Percentiles rank a stretch among this genome's conserved stretches.
These are phyloP conservation scores for Pascua guehoae DNA, from an alignment of 1,284 basidiomycete species.

Conservation along the genomic window DNA sequence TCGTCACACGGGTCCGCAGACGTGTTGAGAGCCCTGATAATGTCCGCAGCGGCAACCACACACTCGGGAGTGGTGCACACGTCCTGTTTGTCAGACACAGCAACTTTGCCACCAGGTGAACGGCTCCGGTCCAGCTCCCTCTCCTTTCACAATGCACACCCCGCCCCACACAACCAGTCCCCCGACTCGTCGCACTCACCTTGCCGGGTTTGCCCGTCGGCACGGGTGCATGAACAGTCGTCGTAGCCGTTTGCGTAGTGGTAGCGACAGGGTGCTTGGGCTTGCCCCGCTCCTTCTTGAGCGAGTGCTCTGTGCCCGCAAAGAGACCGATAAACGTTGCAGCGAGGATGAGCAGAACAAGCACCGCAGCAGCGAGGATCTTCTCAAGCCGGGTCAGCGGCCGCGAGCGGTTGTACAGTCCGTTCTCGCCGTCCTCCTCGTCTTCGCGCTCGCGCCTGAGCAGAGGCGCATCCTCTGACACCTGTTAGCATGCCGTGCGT, in stretches of 20 bases:
- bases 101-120: slow-evolving; percentile 1
- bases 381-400: slow-evolving; percentile 78
- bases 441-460: slow-evolving; percentile 26
- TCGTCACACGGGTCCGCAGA: slow-evolving; percentile 89
- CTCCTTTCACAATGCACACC: not conserved
- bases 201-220: slow-evolving; percentile 40
- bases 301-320: slow-evolving; percentile 74
- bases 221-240: not conserved
- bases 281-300: slow-evolving; percentile 56
- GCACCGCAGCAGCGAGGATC: slow-evolving; percentile 67
- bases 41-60: slow-evolving; percentile 74
- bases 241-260: slow-evolving; percentile 22
- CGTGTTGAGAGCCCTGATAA: slow-evolving; percentile 76
- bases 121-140: slow-evolving; percentile 2
- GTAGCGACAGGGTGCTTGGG: slow-evolving; percentile 23
- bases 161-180: slow-evolving; percentile 17
- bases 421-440: slow-evolving; percentile 21
- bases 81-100: slow-evolving; percentile 48
- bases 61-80: slow-evolving; percentile 76
- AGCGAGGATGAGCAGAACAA: slow-evolving; percentile 74
- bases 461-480: slow-evolving; percentile 50
- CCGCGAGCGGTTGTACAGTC: slow-evolving; percentile 38
- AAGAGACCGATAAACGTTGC: slow-evolving; percentile 90
- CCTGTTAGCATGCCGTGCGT: not conserved
- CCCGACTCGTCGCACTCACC: slow-evolving; percentile 14